Base-by-base conservation (phyloP, 345 rosid genomes). In the Iberis pinnata region DNA sequence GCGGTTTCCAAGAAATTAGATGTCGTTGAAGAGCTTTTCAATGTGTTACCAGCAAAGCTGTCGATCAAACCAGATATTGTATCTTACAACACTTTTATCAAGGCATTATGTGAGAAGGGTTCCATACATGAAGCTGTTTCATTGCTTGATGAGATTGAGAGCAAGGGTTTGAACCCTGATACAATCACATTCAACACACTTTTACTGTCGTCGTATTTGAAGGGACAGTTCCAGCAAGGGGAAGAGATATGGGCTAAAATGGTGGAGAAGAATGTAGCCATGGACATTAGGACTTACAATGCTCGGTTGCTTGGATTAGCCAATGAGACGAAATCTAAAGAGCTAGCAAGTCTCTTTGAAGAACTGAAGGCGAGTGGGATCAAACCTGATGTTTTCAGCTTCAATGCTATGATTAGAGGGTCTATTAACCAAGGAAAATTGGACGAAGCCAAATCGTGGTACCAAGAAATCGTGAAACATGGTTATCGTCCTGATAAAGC, bases 141-240 rank as follows among this genome's bases (percentile, higher is more conserved):
- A 7, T 49, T 76, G 61, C 66, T 82, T 18, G 67, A 71, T 67
- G 80, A 72, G 72, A 80, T 88, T 81, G 74, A 71, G 59, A 60
- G 53, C 60, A 72, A 69, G 25, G 82, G 78, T 19, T 18, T 84
- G 20, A 53, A 59, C 47, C 83, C 82, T 5, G 64, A 74, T 70
- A 27, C 67, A 72, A 31, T 85, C 46, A 77, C 86, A 1, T 85
- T 74, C 46, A 88, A 88, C 50, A 84, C 81, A 2, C 76, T 87
- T 45, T 46, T 84, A 29, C 3, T 60, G 3, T 77, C 65, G 12
- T 78, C 70, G 7, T 79, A 77, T 58, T n/a, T 32, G 68, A 74
- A 73, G 31, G 78, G 69, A 8, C 48, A 37, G 61, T 62, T 78
- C 13, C 76, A n/a, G 18, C 81, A 57, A 9, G 94, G 84, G 16